Percentiles rank a stretch among this genome's conserved stretches.
These are phyloP conservation scores for Stemphylium vesicarium DNA, from an alignment of 2,329 filamentous ascomycete genomes.

Conservation along the genomic window DNA sequence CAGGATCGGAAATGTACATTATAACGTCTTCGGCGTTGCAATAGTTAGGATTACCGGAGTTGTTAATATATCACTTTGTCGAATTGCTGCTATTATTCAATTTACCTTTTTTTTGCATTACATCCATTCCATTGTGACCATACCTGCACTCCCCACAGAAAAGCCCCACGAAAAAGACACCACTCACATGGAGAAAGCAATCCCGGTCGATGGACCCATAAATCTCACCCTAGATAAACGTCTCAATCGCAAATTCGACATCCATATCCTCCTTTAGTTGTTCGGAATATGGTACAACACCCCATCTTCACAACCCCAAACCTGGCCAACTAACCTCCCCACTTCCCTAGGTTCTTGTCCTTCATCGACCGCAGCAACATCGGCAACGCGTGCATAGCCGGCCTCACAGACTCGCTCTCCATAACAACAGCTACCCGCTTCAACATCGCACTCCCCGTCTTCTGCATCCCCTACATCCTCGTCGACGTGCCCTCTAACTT, in stretches of 20 bases:
- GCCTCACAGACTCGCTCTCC: constrained; percentile 48
- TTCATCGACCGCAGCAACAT: constrained; percentile 55
- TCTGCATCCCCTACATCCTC: constrained; percentile 54
- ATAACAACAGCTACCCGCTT: constrained; percentile 49
- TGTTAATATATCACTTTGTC: neutral
- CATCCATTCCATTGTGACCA: neutral
- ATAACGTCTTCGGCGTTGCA: neutral
- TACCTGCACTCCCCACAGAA: constrained; percentile 1
- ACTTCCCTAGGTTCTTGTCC: constrained; percentile 46
- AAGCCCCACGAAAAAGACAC: neutral
- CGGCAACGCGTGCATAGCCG: constrained; percentile 54
- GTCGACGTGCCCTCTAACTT: constrained; percentile 52
- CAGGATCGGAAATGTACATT: neutral
- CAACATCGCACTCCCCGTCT: constrained; percentile 54
- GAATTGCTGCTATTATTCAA: neutral
- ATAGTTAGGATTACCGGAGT: neutral
- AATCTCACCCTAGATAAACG: constrained; percentile 34
- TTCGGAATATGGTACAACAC: constrained; percentile 50
- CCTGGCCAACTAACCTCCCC: neutral
- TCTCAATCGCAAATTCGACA: constrained; percentile 53
- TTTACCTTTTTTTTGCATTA: no score
- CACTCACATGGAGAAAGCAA: constrained; percentile 9
- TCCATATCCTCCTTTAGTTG: constrained; percentile 54
- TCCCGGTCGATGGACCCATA: neutral
- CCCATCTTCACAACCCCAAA: neutral